Evolutionary conservation across 768 basidiomycete genomes (phyloP), one percentile per base, ranked within the genome.

Genomic region (Dentipellis fragilis): DNA sequence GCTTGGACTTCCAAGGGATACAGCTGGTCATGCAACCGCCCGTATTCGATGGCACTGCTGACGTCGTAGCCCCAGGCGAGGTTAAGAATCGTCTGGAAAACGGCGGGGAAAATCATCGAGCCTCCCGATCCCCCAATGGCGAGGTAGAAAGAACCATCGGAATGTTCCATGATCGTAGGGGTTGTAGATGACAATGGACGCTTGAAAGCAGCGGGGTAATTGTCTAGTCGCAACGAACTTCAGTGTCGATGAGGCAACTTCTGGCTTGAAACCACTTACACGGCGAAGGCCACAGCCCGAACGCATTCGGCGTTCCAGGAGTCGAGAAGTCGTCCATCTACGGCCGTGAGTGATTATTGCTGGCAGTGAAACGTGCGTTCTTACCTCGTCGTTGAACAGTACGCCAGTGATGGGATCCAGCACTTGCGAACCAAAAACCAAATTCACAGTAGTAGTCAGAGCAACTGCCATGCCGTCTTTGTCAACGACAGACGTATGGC

Each of bases 241-340:
- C 17, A 29, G 49, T 21, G 59, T 59, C 47, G 54, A 38, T 38
- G 19, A 54, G 48, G 23, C 40, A 57, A 50, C 37, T 37, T 52
- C 22, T 48, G 36, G 36, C 35, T 34, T 39, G 17, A n/a, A 17
- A 46, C 40, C 8, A 36, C 55, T 50, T 19, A 49, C 89, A 91
- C 6, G 88, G 89, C 14, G 87, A 90, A 16, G 92, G 86, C 71
- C 73, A 82, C 49, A 94, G 70, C 0, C 89, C 93, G 64, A 92
- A 95, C 2, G 75, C 81, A 62, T 96, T 95, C 6, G 90, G 80
- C n/a, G 70, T 68, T 3, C 88, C 92, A 1, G 93, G 94, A 0
- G 74, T 84, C 10, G 92, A 88, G 67, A 97, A 97, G 68, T 98
- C 95, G 59, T 93, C 90, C 88, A 92, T 89, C 80, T 84, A 29